phyloP scores from a whole-genome alignment of 129 eudicot genomes.

The sunflower (Helianthus annuus) region HanXRQr2.0-SUNRISE NC_035434.2:24716841-24717340 shows the following conservation, averaged over 20 bases:
- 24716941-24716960: slow-evolving; percentile 52
- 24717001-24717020: slow-evolving; percentile 60
- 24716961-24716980: slow-evolving; percentile 31
- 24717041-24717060: slow-evolving; percentile 59
- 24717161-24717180: slow-evolving; percentile 47
- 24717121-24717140: slow-evolving; percentile 53
- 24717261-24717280: slow-evolving; percentile 75
- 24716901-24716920: background rate
- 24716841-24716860: slow-evolving; percentile 52
- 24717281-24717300: slow-evolving; percentile 60
- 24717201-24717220: slow-evolving; percentile 67
- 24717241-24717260: slow-evolving; percentile 52
- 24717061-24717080: slow-evolving; percentile 51
- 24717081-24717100: slow-evolving; percentile 68
- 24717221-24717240: slow-evolving; percentile 47
- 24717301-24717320: slow-evolving; percentile 46
- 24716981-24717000: slow-evolving; percentile 29
- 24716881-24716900: background rate
- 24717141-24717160: slow-evolving; percentile 73
- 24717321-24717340: slow-evolving; percentile 63
- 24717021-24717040: slow-evolving; percentile 52
- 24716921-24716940: slow-evolving; percentile 41
- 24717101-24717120: slow-evolving; percentile 79
- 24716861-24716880: background rate
- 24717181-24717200: slow-evolving; percentile 45